Base-by-base conservation (phyloP, 2,329 filamentous ascomycete species). In the Nannizzia gypsea region DNA sequence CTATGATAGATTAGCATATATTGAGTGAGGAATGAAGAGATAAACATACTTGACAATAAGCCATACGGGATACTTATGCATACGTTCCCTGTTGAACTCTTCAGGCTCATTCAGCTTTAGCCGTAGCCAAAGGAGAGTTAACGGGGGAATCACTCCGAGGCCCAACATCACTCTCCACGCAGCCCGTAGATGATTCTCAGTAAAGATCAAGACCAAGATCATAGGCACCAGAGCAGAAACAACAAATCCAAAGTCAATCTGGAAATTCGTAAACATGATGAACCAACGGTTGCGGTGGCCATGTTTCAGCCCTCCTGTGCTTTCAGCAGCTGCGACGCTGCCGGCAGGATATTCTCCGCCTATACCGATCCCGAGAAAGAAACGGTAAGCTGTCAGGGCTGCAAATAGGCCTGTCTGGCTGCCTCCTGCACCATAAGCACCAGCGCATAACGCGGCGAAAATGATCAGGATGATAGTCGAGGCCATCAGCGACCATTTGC, bases 281-380 rank as follows among this genome's bases (percentile, higher is more conserved):
- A 91, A 96, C 89, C 90, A 95, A 42, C 87, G 80, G 70, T 96
- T 92, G n/a, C 91, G 80, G 15, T 87, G 86, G 9, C 91, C 91
- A 15, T 75, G 72, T 71, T 90, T 89, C 61, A 96, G 78, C 70
- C 95, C 89, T 22, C 89, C 88, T 0, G 87, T 91, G 3, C 86
- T 87, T 73, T 96, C 91, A 2, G 90, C 89, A 58, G 84, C 88
- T 1, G 87, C 88, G 0, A 96, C 91, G 61, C 84, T 89, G 2
- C 91, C 91, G 1, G 73, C 73, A 31, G 75, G 75, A 60, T 73
- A 73, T 72, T 73, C 77, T 80, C 73, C 87, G 15, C 80, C 89
- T 57, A 95, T 92, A n/a, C 89, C 87, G 63, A 89, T 83, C 24
- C 87, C 82, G 44, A 88, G 78, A 64, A 96, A 87, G 75, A 96